phyloP scores from a whole-genome alignment of 495 filamentous ascomycete genomes.

The Gamarada debralockiae region DNA sequence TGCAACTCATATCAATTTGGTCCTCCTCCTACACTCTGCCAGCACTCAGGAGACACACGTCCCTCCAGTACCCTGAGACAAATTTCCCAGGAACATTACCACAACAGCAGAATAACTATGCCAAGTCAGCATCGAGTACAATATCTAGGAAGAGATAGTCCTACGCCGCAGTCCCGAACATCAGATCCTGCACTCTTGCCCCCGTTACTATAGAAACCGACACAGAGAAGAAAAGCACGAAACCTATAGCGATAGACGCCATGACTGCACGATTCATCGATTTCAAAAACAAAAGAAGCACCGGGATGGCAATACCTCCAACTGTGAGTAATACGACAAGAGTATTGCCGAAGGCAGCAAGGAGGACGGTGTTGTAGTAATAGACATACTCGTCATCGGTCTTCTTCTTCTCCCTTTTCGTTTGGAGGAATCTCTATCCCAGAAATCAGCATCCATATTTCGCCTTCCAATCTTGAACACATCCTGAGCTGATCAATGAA shows the following conservation, averaged over 20 bases:
- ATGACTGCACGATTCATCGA: conserved; percentile 1
- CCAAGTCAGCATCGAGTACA: neutral
- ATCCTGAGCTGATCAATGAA: neutral
- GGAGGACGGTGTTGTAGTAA: neutral
- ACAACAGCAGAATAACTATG: conserved; percentile 9
- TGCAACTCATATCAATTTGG: too few species aligned
- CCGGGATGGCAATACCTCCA: conserved; percentile 3
- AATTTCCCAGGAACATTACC: conserved; percentile 6
- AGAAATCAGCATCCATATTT: neutral
- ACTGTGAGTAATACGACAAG: conserved; percentile 3
- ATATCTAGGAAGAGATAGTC: neutral
- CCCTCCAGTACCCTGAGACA: neutral
- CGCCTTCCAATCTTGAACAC: neutral
- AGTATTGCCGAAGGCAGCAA: neutral
- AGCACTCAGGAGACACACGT: neutral
- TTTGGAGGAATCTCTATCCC: neutral
- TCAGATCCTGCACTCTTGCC: conserved; percentile 7
- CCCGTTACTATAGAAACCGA: conserved; percentile 4
- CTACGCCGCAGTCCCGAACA: conserved; percentile 8
- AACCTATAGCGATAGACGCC: neutral
- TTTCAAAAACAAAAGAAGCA: conserved; percentile 13
- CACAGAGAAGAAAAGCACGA: conserved; percentile 6
- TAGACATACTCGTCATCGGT: neutral
- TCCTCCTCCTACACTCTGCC: too few species aligned
- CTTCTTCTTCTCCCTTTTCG: neutral